Evolutionary conservation across 805 yeast species (phyloP), one percentile per base, ranked within the genome.

Genomic region (Ascoidea rubescens): DNA sequence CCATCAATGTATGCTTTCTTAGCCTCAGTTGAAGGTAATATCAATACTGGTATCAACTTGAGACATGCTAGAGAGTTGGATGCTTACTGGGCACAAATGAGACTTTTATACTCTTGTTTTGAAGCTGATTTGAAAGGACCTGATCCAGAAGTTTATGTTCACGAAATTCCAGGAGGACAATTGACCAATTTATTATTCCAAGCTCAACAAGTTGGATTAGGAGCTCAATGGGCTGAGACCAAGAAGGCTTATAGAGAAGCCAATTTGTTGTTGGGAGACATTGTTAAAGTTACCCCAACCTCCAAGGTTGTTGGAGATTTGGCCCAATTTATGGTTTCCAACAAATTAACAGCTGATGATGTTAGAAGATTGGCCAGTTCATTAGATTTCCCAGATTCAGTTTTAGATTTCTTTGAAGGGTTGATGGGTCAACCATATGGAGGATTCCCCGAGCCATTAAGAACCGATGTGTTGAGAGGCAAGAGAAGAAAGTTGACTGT

Each of bases 101-200:
- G 99, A 73, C 75, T 93, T 66, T 73, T 93, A 59, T 93, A 93
- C 75, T 87, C 96, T 49, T 89, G 96, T 70, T 93, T 93, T 71
- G 99, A 89, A 71, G 97, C 99, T 52, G 97, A 93, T 66, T 79
- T 93, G 69, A 93, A 93, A 78, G 99, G 99, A 53, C 98, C 99
- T 55, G 99, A 93, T 71, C 98, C 99, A 62, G 99, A 93, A 71
- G 99, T 93, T 54, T 93, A 93, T 71, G 82, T 82, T 62, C 99
- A 93, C 72, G 99, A 93, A 77, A 93, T 93, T 60, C 99, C 99
- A 54, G 99, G 99, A 75, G 99, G 99, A 58, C 99, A 93, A 74
- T 81, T 93, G 70, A 93, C 99, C 57, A 93, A 93, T 77, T 75
- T 93, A 72, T 72, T 95, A 61, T 93, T 93, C 95, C 99, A 93